Base-by-base conservation (phyloP, 2,329 filamentous ascomycete genomes). In the Boeremia exigua region DNA sequence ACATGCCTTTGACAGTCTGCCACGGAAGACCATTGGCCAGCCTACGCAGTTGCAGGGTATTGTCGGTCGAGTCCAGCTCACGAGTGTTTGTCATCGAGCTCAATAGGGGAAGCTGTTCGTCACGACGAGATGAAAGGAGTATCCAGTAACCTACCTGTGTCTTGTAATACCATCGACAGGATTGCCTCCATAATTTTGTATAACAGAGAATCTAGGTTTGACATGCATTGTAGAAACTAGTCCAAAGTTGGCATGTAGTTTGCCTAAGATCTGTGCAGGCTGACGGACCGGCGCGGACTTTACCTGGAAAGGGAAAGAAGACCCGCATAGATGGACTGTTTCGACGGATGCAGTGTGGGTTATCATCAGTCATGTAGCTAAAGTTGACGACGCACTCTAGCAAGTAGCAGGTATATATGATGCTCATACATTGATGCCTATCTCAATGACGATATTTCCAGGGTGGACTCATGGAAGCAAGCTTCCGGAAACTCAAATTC, bases 1-100 rank as follows among this genome's bases (percentile, higher is more conserved):
- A 32, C 63, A 66, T 27, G 61, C 62, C 38, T 61, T 66, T 14
- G 63, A 64, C 8, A 58, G 61, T 39, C 54, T 58, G n/a, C 65
- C 65, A 15, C 62, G 56, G 45, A 54, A 56, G 34, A 61, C 56
- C 59, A 56, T 61, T 39, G 48, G 48, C 27, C 17, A 8, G 1
- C 19, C 14, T 27, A 14, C 7, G 38, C 14, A 45, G n/a, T 17
- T n/a, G 2, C 15, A 11, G 19, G 30, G 25, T 27, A 27, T 32
- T 25, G 6, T 43, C 11, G 14, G 32, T 51, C 25, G 34, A 17
- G 19, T 38, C 14, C 9, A n/a, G 29, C 3, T 27, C 9, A 9
- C 17, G 12, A n/a, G 27, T 38, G n/a, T 28, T 34, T 33, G 25
- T 33, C 48, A 51, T 51, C 39, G 40, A 44, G 33, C 17, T 45